Base-by-base conservation (phyloP, 2,329 filamentous ascomycete genomes). In the Verticillium zaregamsianum region DNA sequence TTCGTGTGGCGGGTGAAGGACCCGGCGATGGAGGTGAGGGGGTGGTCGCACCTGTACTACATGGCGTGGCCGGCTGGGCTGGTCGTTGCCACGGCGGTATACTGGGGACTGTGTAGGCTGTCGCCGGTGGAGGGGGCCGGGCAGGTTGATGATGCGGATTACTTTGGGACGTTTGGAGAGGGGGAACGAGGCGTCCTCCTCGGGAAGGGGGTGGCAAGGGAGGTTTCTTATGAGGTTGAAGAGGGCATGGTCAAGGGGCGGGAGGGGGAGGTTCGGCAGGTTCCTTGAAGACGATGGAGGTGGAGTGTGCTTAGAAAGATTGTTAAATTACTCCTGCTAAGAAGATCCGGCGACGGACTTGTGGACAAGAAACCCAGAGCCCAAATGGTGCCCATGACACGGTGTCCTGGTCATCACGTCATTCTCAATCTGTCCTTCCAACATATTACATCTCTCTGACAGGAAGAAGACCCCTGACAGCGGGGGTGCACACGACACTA, bases 11-110 rank as follows among this genome's bases (percentile, higher is more conserved):
- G 68, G n/a, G 69, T 68, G 2, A 49, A 60, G 14, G 64, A 63
- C 3, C 65, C 68, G 0, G 28, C 15, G 0, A 63, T 45, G 1
- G 63, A 66, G 61, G 64, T 57, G 61, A 55, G 32, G 0, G 70
- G 68, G 3, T 72, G 70, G 70, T 69, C 69, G 20, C 65, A 68
- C 25, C 62, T 72, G 1, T 72, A 72, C 52, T 66, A 71, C 33
- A 62, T 72, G 31, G 63, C 69, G 5, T 72, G 70, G 66, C 65
- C 66, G 5, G 14, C 67, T 49, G 69, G 68, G 3, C 69, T 68
- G 37, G 31, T 66, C 4, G 39, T 68, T 14, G 66, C 70, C 1
- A 63, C 59, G 0, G 12, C 63, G 5, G 49, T 65, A 3, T 72
- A 71, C 57, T 57, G 70, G 28, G 62, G 40, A 17, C 32, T 62